Base-by-base conservation (phyloP, 192 early-diverging fungal genomes). In the Coemansia sp. region DNA sequence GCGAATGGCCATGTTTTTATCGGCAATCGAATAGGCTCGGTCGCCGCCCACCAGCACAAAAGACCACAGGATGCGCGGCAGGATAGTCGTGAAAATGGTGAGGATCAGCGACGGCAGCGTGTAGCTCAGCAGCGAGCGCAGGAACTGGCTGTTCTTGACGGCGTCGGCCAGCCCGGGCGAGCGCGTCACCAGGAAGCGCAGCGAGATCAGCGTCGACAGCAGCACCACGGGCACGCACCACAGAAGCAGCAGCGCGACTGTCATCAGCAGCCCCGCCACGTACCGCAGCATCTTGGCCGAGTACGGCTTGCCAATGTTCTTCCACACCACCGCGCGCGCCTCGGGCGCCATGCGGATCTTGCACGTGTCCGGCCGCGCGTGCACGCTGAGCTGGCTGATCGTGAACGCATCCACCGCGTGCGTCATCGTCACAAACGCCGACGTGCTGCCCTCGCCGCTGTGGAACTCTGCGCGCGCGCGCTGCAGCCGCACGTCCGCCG, bases 391-490 rank as follows among this genome's bases (percentile, higher is more conserved):
- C 69, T 90, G 89, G 25, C 84, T 72, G 24, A 86, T 71, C 11
- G 88, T 63, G 65, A 84, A 81, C 66, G 90, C 90, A 54, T 87
- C 85, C 12, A 73, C 73, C 6, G 88, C 73, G 14, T 81, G 73
- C 54, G 83, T 77, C 76, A 89, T 89, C 5, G 88, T 92, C 14
- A 92, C 88, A 58, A 92, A 92, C 2, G 85, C 90, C 30, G 86
- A 82, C 5, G 80, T 80, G 7, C 86, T 54, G 1, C 47, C 54
- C 5, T 58, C 54, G 6, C 35, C 33, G 5, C 16, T 21, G 25
- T 32, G 46, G 22, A 66, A 65, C 28, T 16, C 16, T 11, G 61
- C 54, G 22, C 68, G 72, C 58, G 84, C 72, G 69, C 70, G 21
- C 48, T 65, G 54, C 29, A 79, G 46, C 25, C 28, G 62, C 48